Percentiles rank a stretch among this genome's conserved stretches.
phyloP scores from a whole-genome alignment of 352 stramenopile species.

The Pythium aquatile region DNA sequence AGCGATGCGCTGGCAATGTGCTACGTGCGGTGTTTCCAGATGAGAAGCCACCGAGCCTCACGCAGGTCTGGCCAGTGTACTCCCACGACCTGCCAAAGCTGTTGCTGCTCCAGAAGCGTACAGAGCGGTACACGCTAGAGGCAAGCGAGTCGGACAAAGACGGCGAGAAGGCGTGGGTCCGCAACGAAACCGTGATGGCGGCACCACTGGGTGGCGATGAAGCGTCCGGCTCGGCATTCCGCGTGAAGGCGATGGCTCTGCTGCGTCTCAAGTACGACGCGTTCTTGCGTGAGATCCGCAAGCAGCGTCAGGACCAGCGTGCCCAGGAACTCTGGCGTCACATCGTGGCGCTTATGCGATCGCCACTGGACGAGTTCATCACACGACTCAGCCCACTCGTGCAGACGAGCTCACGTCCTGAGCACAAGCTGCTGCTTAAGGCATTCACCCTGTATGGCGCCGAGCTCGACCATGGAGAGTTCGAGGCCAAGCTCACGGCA shows the following conservation, averaged over 20 bases:
- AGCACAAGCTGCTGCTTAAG: slow-evolving; percentile 55
- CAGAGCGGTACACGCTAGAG: slow-evolving; percentile 42
- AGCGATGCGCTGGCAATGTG: slow-evolving; percentile 15
- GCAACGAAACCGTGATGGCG: slow-evolving; percentile 24
- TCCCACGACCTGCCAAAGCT: slow-evolving; percentile 49
- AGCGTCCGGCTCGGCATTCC: slow-evolving; percentile 23
- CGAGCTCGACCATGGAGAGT: slow-evolving; percentile 30
- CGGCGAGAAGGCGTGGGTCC: slow-evolving; percentile 30
- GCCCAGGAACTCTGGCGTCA: slow-evolving; percentile 42
- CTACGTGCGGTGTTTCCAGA: slow-evolving; percentile 16
- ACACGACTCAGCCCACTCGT: slow-evolving; percentile 23
- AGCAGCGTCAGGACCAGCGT: slow-evolving; percentile 34
- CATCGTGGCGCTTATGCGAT: slow-evolving; percentile 14
- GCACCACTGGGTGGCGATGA: slow-evolving; percentile 20
- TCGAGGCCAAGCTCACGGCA: slow-evolving; percentile 50
- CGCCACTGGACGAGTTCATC: slow-evolving; percentile 27
- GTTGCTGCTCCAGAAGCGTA: slow-evolving; percentile 57
- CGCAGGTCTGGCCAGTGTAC: slow-evolving; percentile 48
- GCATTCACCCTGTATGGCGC: slow-evolving; percentile 36
- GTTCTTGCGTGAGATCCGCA: slow-evolving; percentile 44
- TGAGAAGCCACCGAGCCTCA: slow-evolving; percentile 10
- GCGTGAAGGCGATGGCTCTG: slow-evolving; percentile 36
- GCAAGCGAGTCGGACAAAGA: neutral
- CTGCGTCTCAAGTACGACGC: slow-evolving; percentile 53
- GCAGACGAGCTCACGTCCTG: slow-evolving; percentile 24